Evolutionary conservation across 2,329 filamentous ascomycete genomes (phyloP).

Genomic region (Lasiodiplodia gonubiensis): DNA sequence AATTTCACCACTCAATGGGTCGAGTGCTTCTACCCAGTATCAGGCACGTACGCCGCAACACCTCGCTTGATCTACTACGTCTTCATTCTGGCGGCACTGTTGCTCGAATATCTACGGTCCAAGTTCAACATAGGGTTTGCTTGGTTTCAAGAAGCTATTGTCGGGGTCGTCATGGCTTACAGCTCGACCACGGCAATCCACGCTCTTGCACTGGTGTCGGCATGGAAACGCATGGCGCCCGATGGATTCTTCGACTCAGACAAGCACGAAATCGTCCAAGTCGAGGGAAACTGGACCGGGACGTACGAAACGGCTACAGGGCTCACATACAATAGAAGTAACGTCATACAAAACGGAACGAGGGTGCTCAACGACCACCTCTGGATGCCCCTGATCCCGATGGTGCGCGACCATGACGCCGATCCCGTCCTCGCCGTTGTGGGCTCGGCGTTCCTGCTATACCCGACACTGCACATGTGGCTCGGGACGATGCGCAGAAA

Average conservation of each 20-base stretch:
- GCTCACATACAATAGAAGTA: not conserved
- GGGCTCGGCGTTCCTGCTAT: not conserved
- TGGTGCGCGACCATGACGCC: not conserved
- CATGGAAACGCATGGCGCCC: not conserved
- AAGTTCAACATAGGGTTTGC: not conserved
- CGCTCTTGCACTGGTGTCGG: not conserved
- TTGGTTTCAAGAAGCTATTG: not conserved
- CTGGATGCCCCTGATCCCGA: not conserved
- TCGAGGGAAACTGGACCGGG: not conserved
- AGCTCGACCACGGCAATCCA: conserved; percentile 8
- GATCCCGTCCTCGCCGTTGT: not conserved
- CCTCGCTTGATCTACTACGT: not conserved
- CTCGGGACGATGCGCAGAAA: not conserved
- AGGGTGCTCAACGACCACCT: not conserved
- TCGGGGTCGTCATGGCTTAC: conserved; percentile 4
- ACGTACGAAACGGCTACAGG: not conserved
- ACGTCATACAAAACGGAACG: not conserved
- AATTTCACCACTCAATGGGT: not conserved
- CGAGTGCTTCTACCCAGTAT: not conserved
- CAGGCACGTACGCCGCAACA: not conserved
- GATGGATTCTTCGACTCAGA: not conserved
- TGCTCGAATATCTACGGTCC: not conserved
- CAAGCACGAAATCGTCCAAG: not conserved
- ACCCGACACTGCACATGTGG: not conserved
- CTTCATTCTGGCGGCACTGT: not conserved